Evolutionary conservation across 495 filamentous ascomycete species (phyloP).

Genomic region (Hypomontagnella monticulosa): DNA sequence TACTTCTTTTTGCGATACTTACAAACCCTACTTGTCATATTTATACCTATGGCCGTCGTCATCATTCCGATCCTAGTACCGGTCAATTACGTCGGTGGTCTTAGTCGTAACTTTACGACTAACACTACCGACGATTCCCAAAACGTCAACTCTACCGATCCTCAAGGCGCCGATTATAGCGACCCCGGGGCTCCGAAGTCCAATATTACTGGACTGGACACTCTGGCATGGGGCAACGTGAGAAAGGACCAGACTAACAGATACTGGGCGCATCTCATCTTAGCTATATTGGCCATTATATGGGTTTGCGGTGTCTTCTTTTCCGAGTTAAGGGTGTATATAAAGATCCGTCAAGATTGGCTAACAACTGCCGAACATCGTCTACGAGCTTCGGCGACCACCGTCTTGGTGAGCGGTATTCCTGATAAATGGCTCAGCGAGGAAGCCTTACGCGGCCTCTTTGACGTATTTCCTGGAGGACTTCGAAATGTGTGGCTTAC

Average conservation of each 20-base stretch:
- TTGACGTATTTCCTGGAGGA: conserved; percentile 96
- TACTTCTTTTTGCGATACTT: conserved; percentile 98
- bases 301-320: conserved; percentile 93
- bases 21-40: conserved; percentile 91
- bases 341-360: conserved; percentile 92
- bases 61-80: conserved; percentile 89
- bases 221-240: conserved; percentile 93
- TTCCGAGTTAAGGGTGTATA: conserved; percentile 86
- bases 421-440: conserved; percentile 87
- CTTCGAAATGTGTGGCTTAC: conserved; percentile 98
- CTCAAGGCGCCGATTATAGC: conserved; percentile 34
- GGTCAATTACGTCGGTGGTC: conserved; percentile 79
- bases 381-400: conserved; percentile 93
- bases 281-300: conserved; percentile 81
- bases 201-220: conserved; percentile 75
- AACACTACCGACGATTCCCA: conserved; percentile 47
- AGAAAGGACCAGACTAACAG: conserved; percentile 71
- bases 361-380: conserved; percentile 96
- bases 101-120: conserved; percentile 62
- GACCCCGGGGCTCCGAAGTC: conserved; percentile 49
- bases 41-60: conserved; percentile 79
- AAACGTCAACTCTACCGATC: conserved; percentile 46
- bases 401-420: conserved; percentile 90
- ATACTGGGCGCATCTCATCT: conserved; percentile 88
- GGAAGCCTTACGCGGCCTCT: conserved; percentile 82